Evolutionary conservation across 352 stramenopile genomes (phyloP).

Genomic region (Nothophytophthora sp.): DNA sequence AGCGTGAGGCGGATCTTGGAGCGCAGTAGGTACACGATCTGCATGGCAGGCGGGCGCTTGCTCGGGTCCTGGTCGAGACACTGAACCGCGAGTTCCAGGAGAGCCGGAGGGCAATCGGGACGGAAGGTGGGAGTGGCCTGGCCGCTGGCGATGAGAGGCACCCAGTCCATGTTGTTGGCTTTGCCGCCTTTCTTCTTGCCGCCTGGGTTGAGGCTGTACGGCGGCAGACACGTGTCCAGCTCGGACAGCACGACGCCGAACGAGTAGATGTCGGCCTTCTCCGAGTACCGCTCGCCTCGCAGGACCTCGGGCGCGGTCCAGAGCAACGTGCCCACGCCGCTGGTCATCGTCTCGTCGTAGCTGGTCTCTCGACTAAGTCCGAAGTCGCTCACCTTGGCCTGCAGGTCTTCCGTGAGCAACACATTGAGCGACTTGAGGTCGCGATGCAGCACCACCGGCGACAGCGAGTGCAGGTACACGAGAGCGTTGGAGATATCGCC

Average conservation of each 20-base stretch:
- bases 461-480: conserved; percentile 54
- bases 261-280: conserved; percentile 71
- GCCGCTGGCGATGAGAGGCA: conserved; percentile 33
- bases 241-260: conserved; percentile 69
- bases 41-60: conserved; percentile 43
- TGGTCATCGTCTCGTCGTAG: conserved; percentile 45
- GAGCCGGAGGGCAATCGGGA: conserved; percentile 31
- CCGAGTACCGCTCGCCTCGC: conserved; percentile 51
- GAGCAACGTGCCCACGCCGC: conserved; percentile 39
- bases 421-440: conserved; percentile 55
- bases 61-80: conserved; percentile 41
- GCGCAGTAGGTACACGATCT: conserved; percentile 46
- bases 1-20: conserved; percentile 43
- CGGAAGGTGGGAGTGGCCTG: conserved; percentile 36
- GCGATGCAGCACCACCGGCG: conserved; percentile 41
- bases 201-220: conserved; percentile 41
- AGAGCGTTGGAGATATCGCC: conserved; percentile 51
- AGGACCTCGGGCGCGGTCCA: conserved; percentile 59
- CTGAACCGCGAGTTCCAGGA: conserved; percentile 34
- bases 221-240: conserved; percentile 59
- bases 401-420: conserved; percentile 39
- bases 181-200: conserved; percentile 38
- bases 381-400: conserved; percentile 56
- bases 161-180: conserved; percentile 43
- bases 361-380: conserved; percentile 37